Evolutionary conservation across 805 yeast species (phyloP), one percentile per base, ranked within the genome.

Genomic region (Candida fluviatilis): DNA sequence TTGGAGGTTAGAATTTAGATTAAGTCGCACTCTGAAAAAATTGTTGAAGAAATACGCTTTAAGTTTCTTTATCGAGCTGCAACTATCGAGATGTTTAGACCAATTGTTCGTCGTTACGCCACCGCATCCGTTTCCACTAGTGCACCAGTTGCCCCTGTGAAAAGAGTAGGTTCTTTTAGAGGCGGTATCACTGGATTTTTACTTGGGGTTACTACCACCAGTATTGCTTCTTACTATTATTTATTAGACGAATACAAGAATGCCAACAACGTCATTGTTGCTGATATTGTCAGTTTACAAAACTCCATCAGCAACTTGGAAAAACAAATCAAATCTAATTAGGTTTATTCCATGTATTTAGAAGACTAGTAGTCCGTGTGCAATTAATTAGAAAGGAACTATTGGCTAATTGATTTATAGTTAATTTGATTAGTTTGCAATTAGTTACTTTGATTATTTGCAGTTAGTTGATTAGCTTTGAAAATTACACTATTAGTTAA

Each of bases 211-310:
- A 69, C 87, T 16, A 57, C 74, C 45, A 83, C 95, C 13, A 90
- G 95, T 2, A 75, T 74, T 39, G 84, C 78, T 5, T 80, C 90
- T 12, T 87, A 87, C 68, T 82, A 78, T 58, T 87, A 85, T 61
- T 69, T 85, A 48, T 61, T 85, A 41, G 93, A 86, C 53, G 84
- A 84, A 59, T 85, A 84, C 71, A 80, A 82, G 57, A 68, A 73
- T 43, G 76, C 91, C 49, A 84, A 82, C 57, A 75, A 74, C 50
- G 83, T 83, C 14, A 76, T 87, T 41, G 73, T 85, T 40, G 76
- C 86, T 36, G 96, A 87, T 54, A 84, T 87, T 15, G 66, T 84
- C 38, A 62, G 79, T 17, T 75, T 88, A 54, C 84, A 83, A 47
- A 76, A 74, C 51, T 78, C 88, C 18, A 79, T 86, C 43, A 68